Evolutionary conservation across 305 asterid species (phyloP).

Genomic region (Fraxinus albicans): DNA sequence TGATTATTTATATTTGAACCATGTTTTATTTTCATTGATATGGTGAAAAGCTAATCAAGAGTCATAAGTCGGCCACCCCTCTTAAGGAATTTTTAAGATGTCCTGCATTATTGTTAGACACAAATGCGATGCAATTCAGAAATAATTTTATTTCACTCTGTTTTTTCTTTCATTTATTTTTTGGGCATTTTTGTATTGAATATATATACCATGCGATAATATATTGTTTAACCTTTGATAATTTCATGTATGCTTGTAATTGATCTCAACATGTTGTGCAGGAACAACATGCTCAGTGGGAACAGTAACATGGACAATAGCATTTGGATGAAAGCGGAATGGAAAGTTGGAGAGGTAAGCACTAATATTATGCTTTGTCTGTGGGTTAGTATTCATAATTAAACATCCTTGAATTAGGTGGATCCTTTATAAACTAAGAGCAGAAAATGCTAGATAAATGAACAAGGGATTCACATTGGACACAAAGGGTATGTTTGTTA

Average conservation of each 20-base stretch:
- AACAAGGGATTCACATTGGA: background rate
- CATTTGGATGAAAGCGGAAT: constrained; percentile 63
- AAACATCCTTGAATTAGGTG: constrained; percentile 2
- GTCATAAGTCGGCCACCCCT: background rate
- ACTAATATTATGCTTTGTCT: background rate
- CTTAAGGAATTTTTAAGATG: background rate
- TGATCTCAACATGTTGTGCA: constrained; percentile 29
- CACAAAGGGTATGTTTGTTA: background rate
- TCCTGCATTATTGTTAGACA: background rate
- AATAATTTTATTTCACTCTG: background rate
- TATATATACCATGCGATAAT: background rate
- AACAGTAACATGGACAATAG: constrained; percentile 42
- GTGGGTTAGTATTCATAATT: background rate
- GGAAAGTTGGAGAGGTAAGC: constrained; percentile 83
- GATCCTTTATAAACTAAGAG: background rate
- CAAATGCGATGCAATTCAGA: background rate
- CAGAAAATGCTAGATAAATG: background rate
- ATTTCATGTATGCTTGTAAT: constrained; percentile 6
- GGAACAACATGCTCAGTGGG: constrained; percentile 35
- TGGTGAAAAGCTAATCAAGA: background rate
- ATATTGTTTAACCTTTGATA: background rate
- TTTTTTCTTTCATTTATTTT: background rate
- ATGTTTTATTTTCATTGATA: background rate
- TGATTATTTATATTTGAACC: background rate
- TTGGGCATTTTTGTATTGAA: background rate